Conservation (phyloP, 2,329 filamentous ascomycete genomes). For the Sporothrix globosa region DNA sequence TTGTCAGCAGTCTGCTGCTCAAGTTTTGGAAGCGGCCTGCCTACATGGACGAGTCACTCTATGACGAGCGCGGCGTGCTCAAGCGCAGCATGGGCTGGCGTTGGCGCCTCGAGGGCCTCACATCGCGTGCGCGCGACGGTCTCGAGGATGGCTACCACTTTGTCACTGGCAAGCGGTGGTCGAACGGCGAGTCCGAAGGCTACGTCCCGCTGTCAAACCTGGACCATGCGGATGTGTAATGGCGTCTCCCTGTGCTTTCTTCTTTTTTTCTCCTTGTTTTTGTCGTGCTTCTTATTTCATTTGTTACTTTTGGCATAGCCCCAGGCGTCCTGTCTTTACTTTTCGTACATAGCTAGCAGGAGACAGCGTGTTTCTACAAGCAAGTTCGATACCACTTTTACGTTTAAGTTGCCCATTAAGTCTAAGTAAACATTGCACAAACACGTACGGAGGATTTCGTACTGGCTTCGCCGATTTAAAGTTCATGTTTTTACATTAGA, state of each 20-base stretch:
- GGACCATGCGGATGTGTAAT: slow-evolving; percentile 43
- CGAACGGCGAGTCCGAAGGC: slow-evolving; percentile 51
- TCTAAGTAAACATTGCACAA: background rate
- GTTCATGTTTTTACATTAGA: background rate
- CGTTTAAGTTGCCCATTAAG: background rate
- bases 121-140: slow-evolving; percentile 50
- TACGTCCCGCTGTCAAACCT: slow-evolving; percentile 63
- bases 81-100: slow-evolving; percentile 47
- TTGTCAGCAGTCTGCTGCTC: slow-evolving; percentile 78
- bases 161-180: slow-evolving; percentile 43
- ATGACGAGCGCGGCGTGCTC: slow-evolving; percentile 59
- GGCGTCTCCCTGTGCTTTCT: background rate
- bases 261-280: background rate
- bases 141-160: slow-evolving; percentile 40
- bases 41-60: slow-evolving; percentile 78
- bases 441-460: too few relatives aligned
- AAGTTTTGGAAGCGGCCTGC: slow-evolving; percentile 82
- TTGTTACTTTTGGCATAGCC: slow-evolving; percentile 23
- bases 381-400: background rate
- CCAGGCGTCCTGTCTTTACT: background rate
- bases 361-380: slow-evolving; percentile 14
- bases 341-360: slow-evolving; percentile 5
- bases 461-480: too few relatives aligned
- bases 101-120: slow-evolving; percentile 45
- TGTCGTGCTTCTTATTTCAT: background rate